Percentiles rank a stretch among this genome's conserved stretches.
These are phyloP conservation scores for Ogataea haglerorum DNA, from an alignment of 805 yeast genomes.

Conservation along the genomic window DNA sequence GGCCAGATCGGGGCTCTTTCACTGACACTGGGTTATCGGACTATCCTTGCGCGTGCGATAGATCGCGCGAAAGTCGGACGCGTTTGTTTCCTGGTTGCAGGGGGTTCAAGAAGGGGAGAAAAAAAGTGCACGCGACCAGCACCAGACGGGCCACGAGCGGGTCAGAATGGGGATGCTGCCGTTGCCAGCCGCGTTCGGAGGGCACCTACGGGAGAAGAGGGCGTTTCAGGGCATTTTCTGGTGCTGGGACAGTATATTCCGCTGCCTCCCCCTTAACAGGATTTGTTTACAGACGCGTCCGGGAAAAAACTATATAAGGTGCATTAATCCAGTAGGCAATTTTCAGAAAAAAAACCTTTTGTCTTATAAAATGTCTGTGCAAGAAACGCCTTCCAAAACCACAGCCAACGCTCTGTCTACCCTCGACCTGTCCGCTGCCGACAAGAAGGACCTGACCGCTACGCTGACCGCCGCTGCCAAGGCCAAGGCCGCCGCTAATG, in stretches of 20 bases:
- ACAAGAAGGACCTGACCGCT: constrained; percentile 41
- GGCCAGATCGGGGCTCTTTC: constrained; percentile 5
- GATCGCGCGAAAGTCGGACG: constrained; percentile 5
- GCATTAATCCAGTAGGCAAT: constrained; percentile 2
- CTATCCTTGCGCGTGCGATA: constrained; percentile 5
- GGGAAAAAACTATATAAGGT: constrained; percentile 10
- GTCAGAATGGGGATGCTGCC: no score
- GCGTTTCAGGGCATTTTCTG: neutral
- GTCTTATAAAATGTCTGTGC: constrained; percentile 40
- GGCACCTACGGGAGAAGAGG: no score
- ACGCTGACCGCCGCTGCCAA: constrained; percentile 42
- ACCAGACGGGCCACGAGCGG: no score
- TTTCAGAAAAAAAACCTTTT: constrained; percentile 5
- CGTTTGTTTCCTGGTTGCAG: constrained; percentile 8
- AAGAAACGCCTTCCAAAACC: constrained; percentile 70
- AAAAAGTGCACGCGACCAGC: neutral
- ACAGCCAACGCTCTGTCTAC: constrained; percentile 55
- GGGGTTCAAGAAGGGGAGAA: neutral
- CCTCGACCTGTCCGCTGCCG: constrained; percentile 44
- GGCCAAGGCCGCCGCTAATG: constrained; percentile 28
- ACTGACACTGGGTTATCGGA: constrained; percentile 8
- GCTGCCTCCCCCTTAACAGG: constrained; percentile 1
- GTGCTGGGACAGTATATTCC: neutral
- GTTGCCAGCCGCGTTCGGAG: no score
- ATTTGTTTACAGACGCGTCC: constrained; percentile 16